phyloP scores from a whole-genome alignment of 2,329 filamentous ascomycete genomes.

The Rosellinia necatrix region DNA sequence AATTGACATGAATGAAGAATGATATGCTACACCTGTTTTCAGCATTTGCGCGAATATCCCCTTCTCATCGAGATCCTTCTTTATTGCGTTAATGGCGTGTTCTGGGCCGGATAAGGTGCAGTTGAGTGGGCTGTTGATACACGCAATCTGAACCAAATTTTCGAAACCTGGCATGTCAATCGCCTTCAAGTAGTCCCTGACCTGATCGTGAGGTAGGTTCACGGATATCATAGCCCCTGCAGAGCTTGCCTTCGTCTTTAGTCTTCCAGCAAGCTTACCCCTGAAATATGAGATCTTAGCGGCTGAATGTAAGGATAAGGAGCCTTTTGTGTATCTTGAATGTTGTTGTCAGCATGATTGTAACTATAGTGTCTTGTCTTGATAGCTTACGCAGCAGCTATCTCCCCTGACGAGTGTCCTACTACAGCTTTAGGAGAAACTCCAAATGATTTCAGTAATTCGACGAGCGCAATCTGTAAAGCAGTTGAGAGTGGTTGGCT shows the following conservation, averaged over 20 bases:
- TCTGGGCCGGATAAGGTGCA: constrained; percentile 39
- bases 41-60: constrained; percentile 40
- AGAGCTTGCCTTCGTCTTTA: constrained; percentile 25
- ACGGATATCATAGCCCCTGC: constrained; percentile 40
- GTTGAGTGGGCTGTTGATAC: constrained; percentile 42
- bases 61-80: constrained; percentile 32
- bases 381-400: constrained; percentile 42
- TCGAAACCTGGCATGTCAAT: constrained; percentile 23
- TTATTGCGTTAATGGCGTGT: constrained; percentile 33
- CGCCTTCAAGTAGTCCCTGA: constrained; percentile 32
- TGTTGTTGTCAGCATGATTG: neutral
- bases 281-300: constrained; percentile 43
- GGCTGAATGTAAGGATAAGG: constrained; percentile 35
- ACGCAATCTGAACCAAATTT: constrained; percentile 34
- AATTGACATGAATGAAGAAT: constrained; percentile 34
- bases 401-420: constrained; percentile 46
- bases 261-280: constrained; percentile 37
- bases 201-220: constrained; percentile 33
- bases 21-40: constrained; percentile 39
- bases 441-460: constrained; percentile 38
- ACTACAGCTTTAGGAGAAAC: constrained; percentile 37
- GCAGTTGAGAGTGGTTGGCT: constrained; percentile 41
- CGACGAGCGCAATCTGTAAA: constrained; percentile 44
- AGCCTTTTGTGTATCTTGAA: constrained; percentile 33
- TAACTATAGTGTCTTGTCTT: neutral